These are phyloP conservation scores for Megacollybia marginata DNA, from an alignment of 768 basidiomycete genomes.

Conservation along the genomic window DNA sequence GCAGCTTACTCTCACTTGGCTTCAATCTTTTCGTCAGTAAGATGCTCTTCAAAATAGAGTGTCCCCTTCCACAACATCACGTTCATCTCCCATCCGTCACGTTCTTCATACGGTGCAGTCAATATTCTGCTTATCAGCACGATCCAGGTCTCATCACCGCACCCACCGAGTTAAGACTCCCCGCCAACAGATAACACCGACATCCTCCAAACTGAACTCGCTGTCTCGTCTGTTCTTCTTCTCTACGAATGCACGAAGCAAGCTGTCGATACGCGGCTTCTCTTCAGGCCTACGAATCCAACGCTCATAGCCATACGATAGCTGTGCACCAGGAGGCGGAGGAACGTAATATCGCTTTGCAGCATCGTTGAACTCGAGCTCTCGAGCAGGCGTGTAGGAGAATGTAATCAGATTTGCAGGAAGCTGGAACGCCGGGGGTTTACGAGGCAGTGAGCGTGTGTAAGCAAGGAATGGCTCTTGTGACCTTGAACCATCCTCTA, in stretches of 20 bases:
- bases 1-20: slow-evolving; percentile 48
- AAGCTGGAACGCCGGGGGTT: slow-evolving; percentile 43
- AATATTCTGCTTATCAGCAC: slow-evolving; percentile 56
- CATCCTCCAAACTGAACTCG: slow-evolving; percentile 25
- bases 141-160: slow-evolving; percentile 5
- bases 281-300: slow-evolving; percentile 66
- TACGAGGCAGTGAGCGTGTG: no score
- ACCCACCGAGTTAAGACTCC: slow-evolving; percentile 78
- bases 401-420: slow-evolving; percentile 65
- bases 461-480: no score
- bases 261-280: slow-evolving; percentile 57
- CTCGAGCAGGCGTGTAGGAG: slow-evolving; percentile 54
- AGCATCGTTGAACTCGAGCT: slow-evolving; percentile 58
- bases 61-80: slow-evolving; percentile 70
- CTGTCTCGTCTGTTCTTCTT: slow-evolving; percentile 17
- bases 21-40: slow-evolving; percentile 45
- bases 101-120: slow-evolving; percentile 75
- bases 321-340: slow-evolving; percentile 59
- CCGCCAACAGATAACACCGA: slow-evolving; percentile 66
- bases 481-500: no score
- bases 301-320: slow-evolving; percentile 63
- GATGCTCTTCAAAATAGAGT: slow-evolving; percentile 70
- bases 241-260: slow-evolving; percentile 28
- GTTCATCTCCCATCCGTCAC: slow-evolving; percentile 77
- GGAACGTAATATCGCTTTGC: slow-evolving; percentile 65